Conservation (phyloP, 164 flowering plant species). For the Magnolia kwangsiensis region DNA sequence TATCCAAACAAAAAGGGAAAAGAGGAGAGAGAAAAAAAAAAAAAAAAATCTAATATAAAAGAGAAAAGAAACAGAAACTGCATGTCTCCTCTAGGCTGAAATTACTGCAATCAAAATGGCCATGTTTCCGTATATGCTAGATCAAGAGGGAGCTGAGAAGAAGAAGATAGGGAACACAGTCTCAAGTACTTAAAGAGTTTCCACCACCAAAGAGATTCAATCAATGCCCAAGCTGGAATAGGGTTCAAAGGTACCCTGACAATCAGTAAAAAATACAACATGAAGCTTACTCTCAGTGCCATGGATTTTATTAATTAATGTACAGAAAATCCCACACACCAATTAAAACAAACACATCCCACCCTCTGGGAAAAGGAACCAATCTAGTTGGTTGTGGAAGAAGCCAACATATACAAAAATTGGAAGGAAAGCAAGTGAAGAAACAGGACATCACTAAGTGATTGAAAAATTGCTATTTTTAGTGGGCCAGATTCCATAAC, state of each 20-base stretch:
- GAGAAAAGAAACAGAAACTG: neutral
- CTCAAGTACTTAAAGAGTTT: neutral
- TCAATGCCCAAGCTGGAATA: slow-evolving; percentile 86
- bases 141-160: slow-evolving; percentile 13
- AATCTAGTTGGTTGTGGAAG: neutral
- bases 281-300: slow-evolving; percentile 21
- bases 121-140: neutral
- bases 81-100: slow-evolving; percentile 16
- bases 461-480: neutral
- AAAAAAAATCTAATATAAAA: neutral
- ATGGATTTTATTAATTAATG: slow-evolving; percentile 1
- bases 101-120: slow-evolving; percentile 5
- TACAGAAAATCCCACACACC: neutral
- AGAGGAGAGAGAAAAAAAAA: neutral
- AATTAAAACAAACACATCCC: neutral
- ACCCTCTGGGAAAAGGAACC: neutral
- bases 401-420: slow-evolving; percentile 3
- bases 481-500: neutral
- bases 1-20: slow-evolving; percentile 8
- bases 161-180: slow-evolving; percentile 6
- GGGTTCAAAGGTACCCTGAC: slow-evolving; percentile 78
- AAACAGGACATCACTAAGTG: neutral
- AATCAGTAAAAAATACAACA: slow-evolving; percentile 25
- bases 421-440: neutral
- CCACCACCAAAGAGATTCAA: slow-evolving; percentile 36